Evolutionary conservation across 768 basidiomycete genomes (phyloP).

Genomic region (Rhodocollybia butyracea): DNA sequence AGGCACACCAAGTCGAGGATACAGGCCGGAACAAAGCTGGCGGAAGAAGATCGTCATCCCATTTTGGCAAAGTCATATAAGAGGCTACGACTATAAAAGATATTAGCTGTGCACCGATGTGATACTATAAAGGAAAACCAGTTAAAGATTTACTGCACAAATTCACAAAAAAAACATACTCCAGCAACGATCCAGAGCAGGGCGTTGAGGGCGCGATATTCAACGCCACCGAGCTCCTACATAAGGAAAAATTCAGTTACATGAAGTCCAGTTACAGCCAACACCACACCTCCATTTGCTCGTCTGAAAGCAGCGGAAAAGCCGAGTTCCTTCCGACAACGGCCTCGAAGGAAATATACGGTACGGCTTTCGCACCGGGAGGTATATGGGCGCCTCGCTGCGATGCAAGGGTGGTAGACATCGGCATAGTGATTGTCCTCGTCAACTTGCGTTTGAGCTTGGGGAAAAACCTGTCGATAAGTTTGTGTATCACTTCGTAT

Average conservation of each 20-base stretch:
- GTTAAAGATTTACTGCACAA: neutral
- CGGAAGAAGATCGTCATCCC: constrained; percentile 57
- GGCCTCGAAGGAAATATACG: constrained; percentile 86
- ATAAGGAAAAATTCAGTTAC: neutral
- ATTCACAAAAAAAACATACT: constrained; percentile 42
- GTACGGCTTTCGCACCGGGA: constrained; percentile 50
- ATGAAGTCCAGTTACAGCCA: neutral
- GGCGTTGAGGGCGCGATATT: constrained; percentile 81
- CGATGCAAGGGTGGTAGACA: constrained; percentile 58
- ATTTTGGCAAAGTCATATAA: constrained; percentile 63
- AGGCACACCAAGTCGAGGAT: constrained; percentile 61
- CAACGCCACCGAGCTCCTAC: constrained; percentile 83
- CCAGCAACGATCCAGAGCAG: constrained; percentile 76
- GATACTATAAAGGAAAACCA: constrained; percentile 56
- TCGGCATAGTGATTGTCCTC: constrained; percentile 74
- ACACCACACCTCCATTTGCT: constrained; percentile 62
- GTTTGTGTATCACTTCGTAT: constrained; percentile 43
- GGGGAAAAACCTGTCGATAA: constrained; percentile 64
- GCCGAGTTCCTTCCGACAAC: constrained; percentile 79
- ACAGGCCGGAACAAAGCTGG: constrained; percentile 56
- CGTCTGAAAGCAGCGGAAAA: constrained; percentile 66
- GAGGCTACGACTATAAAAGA: constrained; percentile 75
- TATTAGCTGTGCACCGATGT: constrained; percentile 65
- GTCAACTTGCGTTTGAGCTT: constrained; percentile 51
- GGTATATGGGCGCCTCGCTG: constrained; percentile 29